phyloP scores from a whole-genome alignment of 2,329 filamentous ascomycete genomes.

The Botryotinia narcissicola region DNA sequence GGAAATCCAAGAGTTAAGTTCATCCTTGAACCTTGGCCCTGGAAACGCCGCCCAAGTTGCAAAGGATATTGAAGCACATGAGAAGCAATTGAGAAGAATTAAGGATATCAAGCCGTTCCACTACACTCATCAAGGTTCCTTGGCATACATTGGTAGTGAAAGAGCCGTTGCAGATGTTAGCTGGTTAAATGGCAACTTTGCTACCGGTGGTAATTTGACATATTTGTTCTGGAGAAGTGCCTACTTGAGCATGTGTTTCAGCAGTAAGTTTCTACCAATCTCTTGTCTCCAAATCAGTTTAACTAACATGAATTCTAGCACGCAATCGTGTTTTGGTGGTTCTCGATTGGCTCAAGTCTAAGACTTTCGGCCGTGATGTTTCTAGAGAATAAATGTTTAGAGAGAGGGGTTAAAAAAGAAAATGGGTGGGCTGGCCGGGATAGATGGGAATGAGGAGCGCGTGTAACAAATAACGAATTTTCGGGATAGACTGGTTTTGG shows the following conservation, averaged over 20 bases:
- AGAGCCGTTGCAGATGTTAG: conserved; percentile 96
- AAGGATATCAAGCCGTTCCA: conserved; percentile 97
- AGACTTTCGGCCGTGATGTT: conserved; percentile 93
- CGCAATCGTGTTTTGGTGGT: conserved; percentile 92
- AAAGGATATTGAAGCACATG: conserved; percentile 76
- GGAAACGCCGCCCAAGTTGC: conserved; percentile 66
- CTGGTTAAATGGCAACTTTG: conserved; percentile 96
- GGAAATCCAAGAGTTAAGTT: conserved; percentile 68
- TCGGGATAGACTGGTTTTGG: conserved; percentile 17
- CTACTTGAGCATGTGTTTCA: conserved; percentile 99
- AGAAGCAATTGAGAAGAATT: conserved; percentile 82
- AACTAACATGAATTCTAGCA: conserved; percentile 49
- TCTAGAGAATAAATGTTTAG: conserved; percentile 65
- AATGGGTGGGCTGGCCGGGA: conserved; percentile 11
- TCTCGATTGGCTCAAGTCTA: conserved; percentile 96
- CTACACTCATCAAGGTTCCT: conserved; percentile 94
- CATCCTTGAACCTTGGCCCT: conserved; percentile 57
- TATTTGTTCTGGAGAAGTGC: conserved; percentile 98
- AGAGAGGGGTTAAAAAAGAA: not conserved
- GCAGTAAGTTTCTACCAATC: conserved; percentile 65
- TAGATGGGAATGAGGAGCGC: conserved; percentile 18
- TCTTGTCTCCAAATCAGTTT: not conserved
- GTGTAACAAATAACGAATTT: conserved; percentile 19
- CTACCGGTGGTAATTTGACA: conserved; percentile 87
- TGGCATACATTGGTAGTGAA: conserved; percentile 98